Conservation (phyloP, 495 filamentous ascomycete species). For the Penicillium pancosmium region DNA sequence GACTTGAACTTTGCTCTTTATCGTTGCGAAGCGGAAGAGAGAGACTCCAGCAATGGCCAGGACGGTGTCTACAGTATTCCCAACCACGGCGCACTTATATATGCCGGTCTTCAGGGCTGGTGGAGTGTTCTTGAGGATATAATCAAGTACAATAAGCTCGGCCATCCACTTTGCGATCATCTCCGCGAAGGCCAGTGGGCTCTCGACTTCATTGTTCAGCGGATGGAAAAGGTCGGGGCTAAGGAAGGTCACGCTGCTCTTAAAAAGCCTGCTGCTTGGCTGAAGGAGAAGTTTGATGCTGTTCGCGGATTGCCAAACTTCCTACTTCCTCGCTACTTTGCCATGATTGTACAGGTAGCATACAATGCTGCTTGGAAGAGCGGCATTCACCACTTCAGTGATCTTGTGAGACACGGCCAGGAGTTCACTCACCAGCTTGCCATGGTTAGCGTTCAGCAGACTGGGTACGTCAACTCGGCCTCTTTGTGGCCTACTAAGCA, state of each 20-base stretch:
- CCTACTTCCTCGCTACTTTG: conserved; percentile 90
- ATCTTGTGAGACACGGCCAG: conserved; percentile 76
- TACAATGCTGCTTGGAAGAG: conserved; percentile 82
- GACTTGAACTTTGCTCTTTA: conserved; percentile 95
- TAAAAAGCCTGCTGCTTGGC: conserved; percentile 69
- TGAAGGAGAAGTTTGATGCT: conserved; percentile 80
- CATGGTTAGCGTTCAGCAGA: conserved; percentile 89
- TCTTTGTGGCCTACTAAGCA: conserved; percentile 84
- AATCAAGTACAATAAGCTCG: conserved; percentile 87
- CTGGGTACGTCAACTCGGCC: conserved; percentile 82
- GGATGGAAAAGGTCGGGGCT: conserved; percentile 72
- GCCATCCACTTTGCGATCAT: conserved; percentile 90
- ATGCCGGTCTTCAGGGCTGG: conserved; percentile 97
- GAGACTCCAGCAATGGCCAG: conserved; percentile 72
- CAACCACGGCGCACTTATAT: conserved; percentile 79
- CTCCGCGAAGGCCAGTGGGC: conserved; percentile 92
- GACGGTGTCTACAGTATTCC: conserved; percentile 91
- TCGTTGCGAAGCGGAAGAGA: conserved; percentile 89
- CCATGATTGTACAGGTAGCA: conserved; percentile 80
- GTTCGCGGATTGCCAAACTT: conserved; percentile 85
- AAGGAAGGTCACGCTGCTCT: conserved; percentile 62
- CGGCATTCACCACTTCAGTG: conserved; percentile 74
- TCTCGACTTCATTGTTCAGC: conserved; percentile 81
- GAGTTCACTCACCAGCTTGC: conserved; percentile 82
- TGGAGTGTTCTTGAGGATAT: conserved; percentile 90